Base-by-base conservation (phyloP, 495 filamentous ascomycete species). In the Penicillium bovifimosum region DNA sequence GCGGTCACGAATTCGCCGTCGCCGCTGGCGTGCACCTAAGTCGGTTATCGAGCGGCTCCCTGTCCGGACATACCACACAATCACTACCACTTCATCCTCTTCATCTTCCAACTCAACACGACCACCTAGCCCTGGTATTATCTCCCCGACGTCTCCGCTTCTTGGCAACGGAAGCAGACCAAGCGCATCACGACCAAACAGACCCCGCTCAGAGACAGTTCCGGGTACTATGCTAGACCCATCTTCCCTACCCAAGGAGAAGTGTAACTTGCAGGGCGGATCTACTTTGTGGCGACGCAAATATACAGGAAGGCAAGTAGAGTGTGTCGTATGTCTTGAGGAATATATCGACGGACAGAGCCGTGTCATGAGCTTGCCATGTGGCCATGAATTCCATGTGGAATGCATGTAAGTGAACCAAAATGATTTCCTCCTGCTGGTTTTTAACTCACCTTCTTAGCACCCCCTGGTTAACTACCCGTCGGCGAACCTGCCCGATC, bases 241-340 rank as follows among this genome's bases (percentile, higher is more conserved):
- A 9, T 59, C 78, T 33, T 50, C 65, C 20, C 32, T 52, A 20
- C 53, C 67, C 0, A 69, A 67, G 40, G 67, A 59, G 54, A 64
- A 70, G 55, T 64, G 76, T 61, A 56, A 79, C 76, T 63, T 87
- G 78, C 77, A 81, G 64, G 49, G 56, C 5, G 65, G 62, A 3
- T 65, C 70, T 42, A 79, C 66, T 62, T 72, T 76, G 61, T 91
- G 80, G 78, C 81, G 88, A 71, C 85, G 85, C 52, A 88, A 87
- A 56, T 95, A 95, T 60, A 91, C 85, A 64, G 86, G 88, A 39
- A 82, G 87, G 49, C 90, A 96, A 65, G 80, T 88, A 1, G 93
- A 97, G 67, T 98, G 93, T 63, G 93, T 96, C n/a, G 91, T 98
- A 20, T 98, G 93, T 56, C 74, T 97, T 43, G 93, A 98, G 69